Base-by-base conservation (phyloP, 2,329 filamentous ascomycete species). In the Capronia coronata region DNA sequence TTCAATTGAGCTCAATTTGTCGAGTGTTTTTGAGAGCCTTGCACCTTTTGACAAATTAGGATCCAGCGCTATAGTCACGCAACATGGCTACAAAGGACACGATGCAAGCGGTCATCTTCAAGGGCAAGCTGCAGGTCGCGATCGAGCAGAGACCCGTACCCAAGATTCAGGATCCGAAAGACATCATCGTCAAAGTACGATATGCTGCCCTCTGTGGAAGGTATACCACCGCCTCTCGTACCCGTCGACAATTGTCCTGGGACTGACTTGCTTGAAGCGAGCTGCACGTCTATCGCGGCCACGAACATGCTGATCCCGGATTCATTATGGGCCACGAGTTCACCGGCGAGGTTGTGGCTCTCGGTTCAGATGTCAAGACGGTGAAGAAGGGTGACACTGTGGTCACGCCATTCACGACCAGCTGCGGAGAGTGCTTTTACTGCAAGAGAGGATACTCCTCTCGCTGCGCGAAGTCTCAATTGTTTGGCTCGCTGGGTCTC, bases 31-130 rank as follows among this genome's bases (percentile, higher is more conserved):
- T n/a, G n/a, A n/a, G n/a, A n/a, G n/a, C 13, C 32, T 35, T 35
- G 32, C 5, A 13, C 6, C 6, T 35, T 5, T 35, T 18, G 32
- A 5, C 5, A 27, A 27, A 27, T 10, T 14, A 38, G 35, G 6
- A 10, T 13, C 16, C 35, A 7, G 14, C 4, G 9, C 5, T 5
- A 38, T 4, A 47, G 30, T 18, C 10, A 18, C 23, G 19, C 32
- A 59, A 39, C 48, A 69, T 68, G 67, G 48, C 62, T 13, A 56
- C 52, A 8, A 61, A 63, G 55, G 58, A 65, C 50, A 86, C 78
- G 0, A 95, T 96, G 90, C 86, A 86, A 67, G 88, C 88, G 23
- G 87, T 96, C 23, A 79, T 95, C 47, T 94, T 95, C 71, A 83
- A 91, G 55, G 87, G 84, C 1, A 84, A 86, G 2, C 75, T 78